Evolutionary conservation across 129 eudicot genomes (phyloP), one percentile per base, ranked within the genome.

Genomic region (Escallonia herrerae): DNA sequence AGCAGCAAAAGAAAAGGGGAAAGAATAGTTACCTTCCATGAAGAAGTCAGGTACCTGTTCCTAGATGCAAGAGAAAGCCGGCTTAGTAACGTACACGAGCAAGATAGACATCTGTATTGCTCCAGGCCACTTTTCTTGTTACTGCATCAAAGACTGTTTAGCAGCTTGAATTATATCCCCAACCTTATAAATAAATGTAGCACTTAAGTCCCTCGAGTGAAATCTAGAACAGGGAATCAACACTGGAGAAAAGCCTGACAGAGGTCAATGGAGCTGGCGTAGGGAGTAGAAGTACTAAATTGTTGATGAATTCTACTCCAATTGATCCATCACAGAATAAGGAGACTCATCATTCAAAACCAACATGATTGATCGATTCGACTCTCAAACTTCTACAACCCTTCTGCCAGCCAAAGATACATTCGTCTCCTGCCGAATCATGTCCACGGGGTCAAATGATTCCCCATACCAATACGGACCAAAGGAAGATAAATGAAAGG

Each of bases 81-180:
- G 56, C 12, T 51, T 51, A 6, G 1, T 51, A 51, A 51, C 56
- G 12, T 22, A 22, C 33, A 22, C n/a, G n/a, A n/a, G 4, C 8
- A 74, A 50, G 69, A 43, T 7, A 48, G 68, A 14, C n/a, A 51
- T 11, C 12, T 6, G 56, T 51, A 51, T n/a, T 51, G 56, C 4
- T 7, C 56, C 56, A 51, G 13, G 8, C 12, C 56, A 11, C 8
- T 51, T n/a, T 51, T 6, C n/a, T 11, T 51, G 56, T 11, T 6
- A 11, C n/a, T 51, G 56, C 56, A 51, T 51, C 56, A 3, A 51
- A 51, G 56, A 51, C n/a, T 3, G n/a, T 11, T 51, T 51, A 8
- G n/a, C 12, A 11, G 12, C 56, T 51, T 6, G 4, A 6, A 4
- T 51, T n/a, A 51, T 6, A 51, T 6, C 3, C 12, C n/a, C n/a